Evolutionary conservation across 176 grass and related monocot species (phyloP), one percentile per base, ranked within the genome.

Genomic region (Luzula sylvatica): DNA sequence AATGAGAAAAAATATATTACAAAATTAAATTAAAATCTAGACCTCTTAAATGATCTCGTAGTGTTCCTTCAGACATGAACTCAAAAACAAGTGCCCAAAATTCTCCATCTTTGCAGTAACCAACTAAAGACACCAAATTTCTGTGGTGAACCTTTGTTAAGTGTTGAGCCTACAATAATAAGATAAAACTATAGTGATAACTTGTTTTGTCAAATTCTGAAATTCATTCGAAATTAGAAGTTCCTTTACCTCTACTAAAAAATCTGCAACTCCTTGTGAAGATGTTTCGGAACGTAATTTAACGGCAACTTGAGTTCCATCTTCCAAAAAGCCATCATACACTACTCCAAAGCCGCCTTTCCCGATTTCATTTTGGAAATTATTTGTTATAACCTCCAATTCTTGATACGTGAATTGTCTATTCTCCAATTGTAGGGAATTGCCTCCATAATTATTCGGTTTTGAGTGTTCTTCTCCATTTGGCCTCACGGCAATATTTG

Each of bases 51-150:
- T 87, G 73, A 23, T 80, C 59, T 30, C 67, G 7, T 32, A 94
- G 24, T 4, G 52, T 80, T 83, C 87, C 78, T 80, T 74, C 53
- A 0, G 78, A 53, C 87, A 83, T 87, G 45, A 82, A 79, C 23
- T 94, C 82, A 14, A 86, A 81, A 9, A 94, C 67, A 56, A 94
- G 78, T 3, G 75, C 82, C 68, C 79, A 57, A 20, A 61, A 56
- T 15, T 77, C 17, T 18, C 58, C 55, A 68, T 94, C 82, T 20
- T 61, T 83, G 56, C 88, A 94, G 24, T 83, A 87, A 18, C 83
- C 88, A 61, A 87, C 43, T 51, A 81, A 25, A 3, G 78, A 60
- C 27, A 94, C 75, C 4, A 94, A 30, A 26, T 80, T 77, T 38
- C 64, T 80, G 46, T 94, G 82, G 45, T 94, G 82, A 41, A 94